A percentile compares a stretch with the other conserved stretches of the same genome.
Conservation (phyloP, 768 basidiomycete species). For the Kwoniella pini region DNA sequence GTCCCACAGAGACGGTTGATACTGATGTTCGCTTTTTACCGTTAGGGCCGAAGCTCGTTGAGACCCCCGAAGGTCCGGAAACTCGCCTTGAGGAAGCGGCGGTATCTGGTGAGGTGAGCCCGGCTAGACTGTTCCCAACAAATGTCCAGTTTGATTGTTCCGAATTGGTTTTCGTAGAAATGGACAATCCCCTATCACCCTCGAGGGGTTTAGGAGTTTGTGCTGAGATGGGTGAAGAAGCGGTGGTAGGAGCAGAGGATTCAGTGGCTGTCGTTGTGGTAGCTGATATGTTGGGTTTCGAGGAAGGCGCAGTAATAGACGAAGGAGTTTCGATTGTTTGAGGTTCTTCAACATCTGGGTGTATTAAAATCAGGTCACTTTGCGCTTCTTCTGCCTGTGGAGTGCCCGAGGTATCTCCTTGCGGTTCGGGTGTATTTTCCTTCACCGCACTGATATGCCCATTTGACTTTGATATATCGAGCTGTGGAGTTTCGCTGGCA, state of each 20-base stretch:
- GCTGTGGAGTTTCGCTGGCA: not conserved
- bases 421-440: not conserved
- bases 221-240: conserved; percentile 18
- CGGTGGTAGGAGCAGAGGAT: conserved; percentile 15
- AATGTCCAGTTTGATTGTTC: conserved; percentile 19
- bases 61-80: conserved; percentile 1
- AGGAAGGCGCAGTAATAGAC: not conserved
- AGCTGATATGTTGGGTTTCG: conserved; percentile 8
- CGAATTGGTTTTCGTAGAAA: not conserved
- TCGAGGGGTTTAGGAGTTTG: conserved; percentile 16
- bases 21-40: not conserved
- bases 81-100: conserved; percentile 9
- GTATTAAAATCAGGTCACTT: not conserved
- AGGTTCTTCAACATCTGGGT: not conserved
- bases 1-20: not conserved
- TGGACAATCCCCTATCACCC: not conserved
- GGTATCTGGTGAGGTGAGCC: conserved; percentile 24
- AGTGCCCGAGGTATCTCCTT: too few species aligned
- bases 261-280: conserved; percentile 10
- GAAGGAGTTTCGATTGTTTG: not conserved
- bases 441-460: not conserved
- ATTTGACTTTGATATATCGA: not conserved
- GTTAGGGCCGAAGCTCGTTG: not conserved
- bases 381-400: not conserved
- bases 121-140: conserved; percentile 29